A percentile compares a stretch with the other conserved stretches of the same genome.
Evolutionary conservation across 305 asterid genomes (phyloP).

Genomic region (Lippia alba): DNA sequence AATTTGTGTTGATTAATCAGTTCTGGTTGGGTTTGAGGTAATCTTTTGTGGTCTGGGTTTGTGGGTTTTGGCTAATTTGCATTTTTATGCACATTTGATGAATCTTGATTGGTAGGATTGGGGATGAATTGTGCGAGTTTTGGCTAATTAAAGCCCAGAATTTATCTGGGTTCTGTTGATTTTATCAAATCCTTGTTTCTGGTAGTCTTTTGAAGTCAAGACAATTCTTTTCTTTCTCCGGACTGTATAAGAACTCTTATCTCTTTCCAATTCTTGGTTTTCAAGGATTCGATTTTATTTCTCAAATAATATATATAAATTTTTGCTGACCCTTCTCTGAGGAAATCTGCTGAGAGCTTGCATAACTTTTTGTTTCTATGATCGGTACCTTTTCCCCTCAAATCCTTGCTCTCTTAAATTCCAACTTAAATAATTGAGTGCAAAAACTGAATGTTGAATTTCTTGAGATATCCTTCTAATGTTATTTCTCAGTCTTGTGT

Average conservation of each 20-base stretch:
- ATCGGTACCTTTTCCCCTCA: not conserved
- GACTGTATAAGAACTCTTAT: constrained; percentile 18
- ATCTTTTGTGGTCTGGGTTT: constrained; percentile 18
- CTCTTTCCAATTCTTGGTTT: constrained; percentile 7
- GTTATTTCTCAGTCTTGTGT: constrained; percentile 10
- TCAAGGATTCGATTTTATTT: constrained; percentile 15
- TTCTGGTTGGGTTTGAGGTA: constrained; percentile 36
- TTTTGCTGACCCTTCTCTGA: constrained; percentile 16
- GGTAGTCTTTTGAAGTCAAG: constrained; percentile 35
- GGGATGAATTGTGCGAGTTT: constrained; percentile 31
- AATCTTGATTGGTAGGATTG: constrained; percentile 34
- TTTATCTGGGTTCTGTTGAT: constrained; percentile 25
- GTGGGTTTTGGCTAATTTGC: constrained; percentile 30
- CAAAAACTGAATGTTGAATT: constrained; percentile 15
- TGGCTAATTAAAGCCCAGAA: constrained; percentile 8
- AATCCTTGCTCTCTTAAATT: not conserved
- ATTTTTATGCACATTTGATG: constrained; percentile 16
- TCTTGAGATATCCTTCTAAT: not conserved
- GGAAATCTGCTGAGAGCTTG: constrained; percentile 24
- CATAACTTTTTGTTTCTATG: constrained; percentile 1
- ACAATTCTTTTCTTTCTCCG: constrained; percentile 12
- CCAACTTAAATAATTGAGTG: constrained; percentile 8
- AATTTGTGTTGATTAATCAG: constrained; percentile 34
- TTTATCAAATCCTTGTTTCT: constrained; percentile 9
- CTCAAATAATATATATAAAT: not conserved